Percentiles rank a stretch among this genome's conserved stretches.
phyloP scores from a whole-genome alignment of 164 flowering plant genomes.

The Kingdonia uniflora region DNA sequence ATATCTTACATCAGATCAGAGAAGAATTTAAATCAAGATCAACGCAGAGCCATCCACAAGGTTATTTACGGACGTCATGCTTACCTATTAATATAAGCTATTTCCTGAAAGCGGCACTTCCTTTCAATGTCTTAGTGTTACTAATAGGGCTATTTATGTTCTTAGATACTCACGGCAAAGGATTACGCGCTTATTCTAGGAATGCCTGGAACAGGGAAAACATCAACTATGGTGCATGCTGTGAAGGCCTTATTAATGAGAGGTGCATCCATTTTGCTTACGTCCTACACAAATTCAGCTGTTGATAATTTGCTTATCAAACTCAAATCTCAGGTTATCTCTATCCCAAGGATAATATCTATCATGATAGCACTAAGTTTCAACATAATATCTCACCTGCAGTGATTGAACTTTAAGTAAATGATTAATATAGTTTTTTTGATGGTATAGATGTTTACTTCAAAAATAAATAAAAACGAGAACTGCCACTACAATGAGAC shows the following conservation, averaged over 20 bases:
- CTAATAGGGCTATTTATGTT: slow-evolving; percentile 8
- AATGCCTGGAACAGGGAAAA: slow-evolving; percentile 99
- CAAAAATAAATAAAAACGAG: no score
- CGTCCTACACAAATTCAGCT: slow-evolving; percentile 96
- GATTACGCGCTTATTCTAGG: slow-evolving; percentile 93
- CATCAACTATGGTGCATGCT: slow-evolving; percentile 97
- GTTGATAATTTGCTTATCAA: slow-evolving; percentile 95
- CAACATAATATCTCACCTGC: no score
- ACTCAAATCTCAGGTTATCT: slow-evolving; percentile 81
- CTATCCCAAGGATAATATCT: neutral
- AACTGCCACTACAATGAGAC: no score
- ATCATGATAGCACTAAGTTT: no score
- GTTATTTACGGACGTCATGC: slow-evolving; percentile 19
- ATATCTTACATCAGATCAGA: slow-evolving; percentile 81
- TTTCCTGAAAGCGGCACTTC: no score
- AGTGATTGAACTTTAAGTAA: no score
- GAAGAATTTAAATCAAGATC: slow-evolving; percentile 82
- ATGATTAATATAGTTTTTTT: no score
- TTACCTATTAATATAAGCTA: no score
- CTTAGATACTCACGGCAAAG: slow-evolving; percentile 93
- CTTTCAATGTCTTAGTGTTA: slow-evolving; percentile 3
- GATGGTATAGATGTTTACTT: no score
- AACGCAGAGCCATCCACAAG: slow-evolving; percentile 83
- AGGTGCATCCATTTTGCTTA: slow-evolving; percentile 91
- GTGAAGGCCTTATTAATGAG: slow-evolving; percentile 92